These are phyloP conservation scores for Poa annua DNA, from an alignment of 176 grass and related monocot genomes.

Conservation along the genomic window DNA sequence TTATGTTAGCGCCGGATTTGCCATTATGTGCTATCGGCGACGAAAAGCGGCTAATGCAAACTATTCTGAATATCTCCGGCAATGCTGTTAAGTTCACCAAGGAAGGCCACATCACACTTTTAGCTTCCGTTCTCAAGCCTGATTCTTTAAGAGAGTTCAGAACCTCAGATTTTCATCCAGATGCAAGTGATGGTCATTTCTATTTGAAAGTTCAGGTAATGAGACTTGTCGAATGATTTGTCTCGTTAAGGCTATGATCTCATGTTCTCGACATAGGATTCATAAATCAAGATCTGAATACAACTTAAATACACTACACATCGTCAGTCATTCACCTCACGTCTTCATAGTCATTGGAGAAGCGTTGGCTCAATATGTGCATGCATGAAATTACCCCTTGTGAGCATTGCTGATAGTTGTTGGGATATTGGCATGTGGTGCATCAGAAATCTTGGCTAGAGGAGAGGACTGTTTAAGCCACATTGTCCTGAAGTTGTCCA, in stretches of 20 bases:
- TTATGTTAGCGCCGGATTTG: constrained; percentile 83
- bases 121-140: constrained; percentile 72
- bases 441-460: constrained; percentile 4
- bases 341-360: neutral
- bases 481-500: neutral
- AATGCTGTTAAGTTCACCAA: constrained; percentile 98
- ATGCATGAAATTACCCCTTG: neutral
- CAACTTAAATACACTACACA: neutral
- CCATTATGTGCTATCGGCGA: constrained; percentile 81
- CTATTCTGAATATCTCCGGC: constrained; percentile 85
- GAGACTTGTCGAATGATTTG: constrained; percentile 24
- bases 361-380: neutral
- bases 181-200: constrained; percentile 74
- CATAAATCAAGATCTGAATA: constrained; percentile 27
- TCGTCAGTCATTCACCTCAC: too few relatives aligned
- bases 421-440: constrained; percentile 1
- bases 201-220: constrained; percentile 93
- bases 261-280: constrained; percentile 2
- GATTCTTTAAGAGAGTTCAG: constrained; percentile 83
- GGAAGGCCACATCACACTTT: constrained; percentile 83
- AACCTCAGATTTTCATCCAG: constrained; percentile 71
- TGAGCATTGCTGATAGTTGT: neutral
- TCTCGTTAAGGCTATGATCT: neutral
- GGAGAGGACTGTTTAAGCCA: neutral
- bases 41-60: constrained; percentile 93